Evolutionary conservation across 148 eudicot genomes (phyloP), one percentile per base, ranked within the genome.

Genomic region (Spergularia marina): DNA sequence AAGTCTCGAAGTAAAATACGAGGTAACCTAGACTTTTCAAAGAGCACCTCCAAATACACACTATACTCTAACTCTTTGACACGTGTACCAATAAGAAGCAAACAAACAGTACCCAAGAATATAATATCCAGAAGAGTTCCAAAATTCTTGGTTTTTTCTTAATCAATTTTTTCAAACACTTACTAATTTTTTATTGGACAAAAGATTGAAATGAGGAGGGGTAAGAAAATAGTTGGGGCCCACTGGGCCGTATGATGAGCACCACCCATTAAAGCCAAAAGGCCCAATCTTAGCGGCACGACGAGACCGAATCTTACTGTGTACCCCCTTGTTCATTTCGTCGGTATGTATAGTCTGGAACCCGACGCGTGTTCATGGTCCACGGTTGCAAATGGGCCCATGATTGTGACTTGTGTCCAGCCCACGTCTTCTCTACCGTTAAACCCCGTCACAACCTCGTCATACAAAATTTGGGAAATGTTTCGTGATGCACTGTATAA

Each of bases 261-360:
- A 68, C 75, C 34, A 30, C 36, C 71, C 78, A 74, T 73, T 71
- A 68, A 67, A 74, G 71, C 75, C 78, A 74, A 83, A 62, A 11
- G 72, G 83, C 53, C 76, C 83, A 83, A 76, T 72, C 17, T 40
- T 13, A 66, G 76, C 47, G 12, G 83, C 77, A 72, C 59, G 62
- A 64, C 49, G 44, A 70, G 68, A 36, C 76, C 74, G 83, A 81
- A 81, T 81, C 77, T 57, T 25, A 13, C 25, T 72, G 67, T 76
- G 80, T 9, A 68, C 61, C 76, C 61, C 76, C 77, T 53, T 51
- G 15, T 54, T 51, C 39, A 62, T 12, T 53, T 34, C 60, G 18
- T 17, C n/a, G 72, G 23, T 51, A 62, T 44, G 21, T 68, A 56
- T 53, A 71, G 65, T 66, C 58, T n/a, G 41, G 60, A 54, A 73